A percentile compares a stretch with the other conserved stretches of the same genome.
phyloP scores from a whole-genome alignment of 768 basidiomycete species.

The Phaffia tasmanica region DNA sequence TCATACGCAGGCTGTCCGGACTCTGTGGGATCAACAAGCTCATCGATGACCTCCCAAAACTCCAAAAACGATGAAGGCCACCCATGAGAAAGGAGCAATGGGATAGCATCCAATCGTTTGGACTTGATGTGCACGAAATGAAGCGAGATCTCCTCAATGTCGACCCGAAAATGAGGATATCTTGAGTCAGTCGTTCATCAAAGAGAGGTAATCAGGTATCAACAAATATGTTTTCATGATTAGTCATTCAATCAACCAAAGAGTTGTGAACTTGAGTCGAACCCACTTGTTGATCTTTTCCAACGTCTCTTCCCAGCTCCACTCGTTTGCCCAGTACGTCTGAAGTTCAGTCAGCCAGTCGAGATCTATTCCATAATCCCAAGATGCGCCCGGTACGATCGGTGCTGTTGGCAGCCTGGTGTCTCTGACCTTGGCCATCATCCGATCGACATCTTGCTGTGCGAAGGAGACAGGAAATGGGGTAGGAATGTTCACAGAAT shows the following conservation, averaged over 20 bases:
- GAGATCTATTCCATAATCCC: constrained; percentile 15
- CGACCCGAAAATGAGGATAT: constrained; percentile 28
- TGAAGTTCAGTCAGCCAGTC: constrained; percentile 9
- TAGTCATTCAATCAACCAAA: background rate
- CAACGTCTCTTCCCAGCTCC: constrained; percentile 27
- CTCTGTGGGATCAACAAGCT: constrained; percentile 33
- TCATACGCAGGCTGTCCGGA: constrained; percentile 6
- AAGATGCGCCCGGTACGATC: constrained; percentile 5
- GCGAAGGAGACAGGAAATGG: constrained; percentile 12
- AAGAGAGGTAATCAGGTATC: background rate
- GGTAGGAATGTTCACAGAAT: background rate
- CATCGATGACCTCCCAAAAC: constrained; percentile 35
- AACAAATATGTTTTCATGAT: background rate
- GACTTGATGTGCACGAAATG: constrained; percentile 32
- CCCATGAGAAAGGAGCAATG: constrained; percentile 32
- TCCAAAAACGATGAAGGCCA: constrained; percentile 41
- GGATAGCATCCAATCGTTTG: constrained; percentile 30
- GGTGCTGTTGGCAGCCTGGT: constrained; percentile 1
- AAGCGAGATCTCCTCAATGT: constrained; percentile 24
- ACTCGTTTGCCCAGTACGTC: constrained; percentile 26
- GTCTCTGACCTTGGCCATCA: constrained; percentile 14
- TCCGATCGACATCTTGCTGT: constrained; percentile 16
- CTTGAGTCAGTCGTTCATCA: background rate
- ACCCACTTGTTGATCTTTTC: constrained; percentile 24
- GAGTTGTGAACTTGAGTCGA: background rate